Percentiles rank a stretch among this genome's conserved stretches.
phyloP scores from a whole-genome alignment of 257 asterid genomes.

The Capsicum pubescens region DNA sequence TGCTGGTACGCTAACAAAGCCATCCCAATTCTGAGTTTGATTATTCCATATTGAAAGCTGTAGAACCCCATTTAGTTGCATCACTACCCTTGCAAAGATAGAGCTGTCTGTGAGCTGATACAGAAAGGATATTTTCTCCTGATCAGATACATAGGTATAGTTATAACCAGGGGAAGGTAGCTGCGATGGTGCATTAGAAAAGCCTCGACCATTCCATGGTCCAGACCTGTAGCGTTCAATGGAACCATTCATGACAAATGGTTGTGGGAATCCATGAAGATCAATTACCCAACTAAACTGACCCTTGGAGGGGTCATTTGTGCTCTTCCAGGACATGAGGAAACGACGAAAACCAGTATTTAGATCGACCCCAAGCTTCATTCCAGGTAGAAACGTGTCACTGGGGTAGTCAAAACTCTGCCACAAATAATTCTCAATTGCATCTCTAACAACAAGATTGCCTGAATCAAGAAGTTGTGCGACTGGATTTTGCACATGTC shows the following conservation, averaged over 20 bases:
- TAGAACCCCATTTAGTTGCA: slow-evolving; percentile 33
- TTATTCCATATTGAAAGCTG: slow-evolving; percentile 41
- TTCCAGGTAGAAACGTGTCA: slow-evolving; percentile 48
- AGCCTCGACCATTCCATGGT: slow-evolving; percentile 41
- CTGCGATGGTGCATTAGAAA: slow-evolving; percentile 32
- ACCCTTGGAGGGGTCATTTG: slow-evolving; percentile 45
- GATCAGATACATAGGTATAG: slow-evolving; percentile 29
- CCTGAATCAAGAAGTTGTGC: slow-evolving; percentile 47
- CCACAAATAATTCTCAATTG: slow-evolving; percentile 33
- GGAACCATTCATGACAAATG: slow-evolving; percentile 36
- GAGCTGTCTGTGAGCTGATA: slow-evolving; percentile 38
- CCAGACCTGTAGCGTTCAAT: slow-evolving; percentile 35
- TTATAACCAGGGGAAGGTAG: slow-evolving; percentile 28
- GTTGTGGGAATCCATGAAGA: slow-evolving; percentile 38
- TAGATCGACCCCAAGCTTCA: slow-evolving; percentile 51
- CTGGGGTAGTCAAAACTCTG: slow-evolving; percentile 53
- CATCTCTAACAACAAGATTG: slow-evolving; percentile 41
- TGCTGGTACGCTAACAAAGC: slow-evolving; percentile 17
- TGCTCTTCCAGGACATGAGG: slow-evolving; percentile 45
- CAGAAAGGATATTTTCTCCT: slow-evolving; percentile 29
- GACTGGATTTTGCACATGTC: slow-evolving; percentile 24
- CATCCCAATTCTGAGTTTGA: slow-evolving; percentile 35
- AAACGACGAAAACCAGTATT: slow-evolving; percentile 36
- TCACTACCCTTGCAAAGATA: slow-evolving; percentile 40
- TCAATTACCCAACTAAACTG: slow-evolving; percentile 33